Base-by-base conservation (phyloP, 2,329 filamentous ascomycete genomes). In the Pyrenophora seminiperda region DNA sequence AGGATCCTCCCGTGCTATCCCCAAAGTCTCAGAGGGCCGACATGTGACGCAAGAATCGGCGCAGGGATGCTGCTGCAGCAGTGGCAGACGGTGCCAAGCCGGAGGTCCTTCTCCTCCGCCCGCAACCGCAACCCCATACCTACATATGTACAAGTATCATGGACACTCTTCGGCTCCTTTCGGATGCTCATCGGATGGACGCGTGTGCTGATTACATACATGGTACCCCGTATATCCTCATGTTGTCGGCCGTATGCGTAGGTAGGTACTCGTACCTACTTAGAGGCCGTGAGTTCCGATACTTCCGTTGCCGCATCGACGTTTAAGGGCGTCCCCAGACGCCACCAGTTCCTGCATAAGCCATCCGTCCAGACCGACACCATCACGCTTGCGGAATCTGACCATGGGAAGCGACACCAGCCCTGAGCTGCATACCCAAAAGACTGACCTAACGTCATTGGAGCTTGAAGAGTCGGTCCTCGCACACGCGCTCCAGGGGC, bases 301-400 rank as follows among this genome's bases (percentile, higher is more conserved):
- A 27, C 24, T 27, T 29, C 41, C 31, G 41, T 32, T 43, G 24
- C 36, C 15, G 14, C 10, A n/a, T 9, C 9, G 24, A 27, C 24
- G 24, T 27, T 27, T 9, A 11, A 24, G 30, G 14, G 17, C 48
- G n/a, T 32, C 41, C 32, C 14, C 38, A 10, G 15, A 18, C 19
- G 27, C 14, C 3, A 9, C 32, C 15, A 39, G 32, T 20, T 24
- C 31, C 38, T 38, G 47, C 50, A 34, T 59, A 45, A 45, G 1
- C 47, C 62, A 15, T 82, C 70, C 83, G 67, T 73, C 58, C 77
- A 74, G 57, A 27, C 10, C 24, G 24, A 27, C 24, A 27, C 13
- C 24, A 27, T 27, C 24, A 13, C 24, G 10, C 24, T 27, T 11
- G 24, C 41, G 14, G 27, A 17, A 17, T n/a, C 41, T n/a, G 17